Conservation (phyloP, 2,329 filamentous ascomycete species). For the Colletotrichum sp. region DNA sequence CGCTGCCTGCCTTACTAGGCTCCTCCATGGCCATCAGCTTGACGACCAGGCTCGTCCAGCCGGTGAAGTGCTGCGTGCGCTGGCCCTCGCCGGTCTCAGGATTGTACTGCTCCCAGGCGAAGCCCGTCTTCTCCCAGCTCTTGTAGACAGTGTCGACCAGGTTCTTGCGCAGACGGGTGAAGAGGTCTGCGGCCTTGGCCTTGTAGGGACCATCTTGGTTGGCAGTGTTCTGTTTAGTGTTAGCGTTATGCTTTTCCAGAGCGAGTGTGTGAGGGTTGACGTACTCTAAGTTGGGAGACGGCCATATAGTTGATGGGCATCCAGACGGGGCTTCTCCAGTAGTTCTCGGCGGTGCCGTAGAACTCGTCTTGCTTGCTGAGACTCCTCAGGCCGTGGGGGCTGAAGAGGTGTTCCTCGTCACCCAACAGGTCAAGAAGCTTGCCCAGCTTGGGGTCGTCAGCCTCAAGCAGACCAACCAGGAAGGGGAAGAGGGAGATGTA, state of each 20-base stretch:
- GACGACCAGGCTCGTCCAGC: conserved; percentile 97
- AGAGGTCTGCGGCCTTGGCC: conserved; percentile 72
- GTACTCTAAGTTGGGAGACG: conserved; percentile 77
- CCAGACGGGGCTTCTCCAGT: conserved; percentile 96
- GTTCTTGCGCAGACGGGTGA: conserved; percentile 79
- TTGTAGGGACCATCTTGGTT: conserved; percentile 71
- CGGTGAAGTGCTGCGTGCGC: conserved; percentile 96
- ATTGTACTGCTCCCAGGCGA: conserved; percentile 99
- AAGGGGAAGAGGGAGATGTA: conserved; percentile 96
- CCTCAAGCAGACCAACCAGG: conserved; percentile 78
- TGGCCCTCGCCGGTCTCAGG: conserved; percentile 93
- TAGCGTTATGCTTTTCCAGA: not conserved
- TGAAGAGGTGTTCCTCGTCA: conserved; percentile 89
- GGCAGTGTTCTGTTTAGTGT: conserved; percentile 63
- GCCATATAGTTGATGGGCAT: conserved; percentile 95
- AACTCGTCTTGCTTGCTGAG: conserved; percentile 82
- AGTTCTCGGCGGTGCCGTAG: conserved; percentile 93
- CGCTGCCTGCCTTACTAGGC: conserved; percentile 39
- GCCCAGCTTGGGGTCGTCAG: conserved; percentile 76
- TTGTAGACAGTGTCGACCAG: conserved; percentile 88
- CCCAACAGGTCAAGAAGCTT: conserved; percentile 78
- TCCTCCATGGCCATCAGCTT: conserved; percentile 98
- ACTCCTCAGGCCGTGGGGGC: conserved; percentile 84
- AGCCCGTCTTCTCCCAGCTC: conserved; percentile 89
- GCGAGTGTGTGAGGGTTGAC: conserved; percentile 34